phyloP scores from a whole-genome alignment of 129 eudicot species.

The Logfia minima region DNA sequence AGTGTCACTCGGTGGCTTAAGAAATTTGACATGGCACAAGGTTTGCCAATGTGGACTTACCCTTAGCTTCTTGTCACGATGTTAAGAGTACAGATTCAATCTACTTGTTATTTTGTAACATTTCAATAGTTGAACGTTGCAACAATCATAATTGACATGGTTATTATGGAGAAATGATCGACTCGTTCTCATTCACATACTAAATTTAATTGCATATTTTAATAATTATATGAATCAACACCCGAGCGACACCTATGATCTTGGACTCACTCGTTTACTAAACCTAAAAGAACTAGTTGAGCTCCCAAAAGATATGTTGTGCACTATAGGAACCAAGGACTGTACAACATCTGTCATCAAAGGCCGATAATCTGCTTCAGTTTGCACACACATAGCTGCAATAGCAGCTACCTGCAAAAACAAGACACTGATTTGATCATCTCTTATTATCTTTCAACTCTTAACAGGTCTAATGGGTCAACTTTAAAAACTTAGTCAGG shows the following conservation, averaged over 20 bases:
- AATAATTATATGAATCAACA: background rate
- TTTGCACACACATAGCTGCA: conserved; percentile 92
- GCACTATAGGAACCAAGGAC: conserved; percentile 72
- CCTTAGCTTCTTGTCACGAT: background rate
- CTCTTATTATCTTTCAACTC: background rate
- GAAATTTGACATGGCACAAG: background rate
- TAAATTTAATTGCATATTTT: background rate
- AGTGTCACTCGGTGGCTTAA: background rate
- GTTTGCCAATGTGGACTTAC: background rate
- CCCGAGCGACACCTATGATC: conserved; percentile 30
- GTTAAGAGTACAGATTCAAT: background rate
- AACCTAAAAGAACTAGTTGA: conserved; percentile 58
- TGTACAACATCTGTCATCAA: conserved; percentile 94
- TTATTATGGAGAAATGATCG: background rate
- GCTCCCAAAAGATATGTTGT: conserved; percentile 49
- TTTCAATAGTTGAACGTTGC: background rate
- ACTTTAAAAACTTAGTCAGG: too few relatives aligned
- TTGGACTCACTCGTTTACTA: conserved; percentile 55
- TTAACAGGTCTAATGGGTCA: too few relatives aligned
- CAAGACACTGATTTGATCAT: background rate
- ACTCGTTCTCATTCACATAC: background rate
- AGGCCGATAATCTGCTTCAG: conserved; percentile 95
- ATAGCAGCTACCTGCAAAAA: conserved; percentile 74
- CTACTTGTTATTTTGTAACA: background rate
- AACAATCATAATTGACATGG: background rate